Percentiles rank a stretch among this genome's conserved stretches.
phyloP scores from a whole-genome alignment of 139 green algal species.

The Chlamydomonas sp. region DNA sequence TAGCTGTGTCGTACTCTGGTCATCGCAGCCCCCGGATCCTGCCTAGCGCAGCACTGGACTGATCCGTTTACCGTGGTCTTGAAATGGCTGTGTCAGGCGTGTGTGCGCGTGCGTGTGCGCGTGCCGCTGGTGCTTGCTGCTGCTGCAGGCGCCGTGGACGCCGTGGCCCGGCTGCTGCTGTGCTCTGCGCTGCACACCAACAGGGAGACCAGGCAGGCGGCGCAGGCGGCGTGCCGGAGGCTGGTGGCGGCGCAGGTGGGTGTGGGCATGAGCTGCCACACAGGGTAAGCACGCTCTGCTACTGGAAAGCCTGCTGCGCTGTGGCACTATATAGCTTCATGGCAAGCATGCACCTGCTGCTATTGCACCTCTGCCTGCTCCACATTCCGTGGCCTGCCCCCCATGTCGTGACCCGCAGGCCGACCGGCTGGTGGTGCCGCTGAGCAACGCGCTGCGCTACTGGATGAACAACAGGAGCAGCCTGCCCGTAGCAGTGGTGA shows the following conservation, averaged over 20 bases:
- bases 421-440: slow-evolving; percentile 8
- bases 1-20: no score
- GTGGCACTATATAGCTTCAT: no score
- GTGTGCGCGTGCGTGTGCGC: no score
- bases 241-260: slow-evolving; percentile 22
- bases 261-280: neutral
- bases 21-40: no score
- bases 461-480: slow-evolving; percentile 36
- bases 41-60: no score
- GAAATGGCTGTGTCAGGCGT: no score
- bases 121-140: no score
- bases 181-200: slow-evolving; percentile 53
- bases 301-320: neutral
- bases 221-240: slow-evolving; percentile 7
- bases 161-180: slow-evolving; percentile 44
- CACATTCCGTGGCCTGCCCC: neutral
- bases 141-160: slow-evolving; percentile 42
- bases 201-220: slow-evolving; percentile 18
- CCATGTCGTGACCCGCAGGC: slow-evolving; percentile 7
- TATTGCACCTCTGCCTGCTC: no score
- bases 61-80: no score
- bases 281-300: neutral
- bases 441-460: slow-evolving; percentile 10
- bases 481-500: slow-evolving; percentile 32
- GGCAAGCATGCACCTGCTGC: no score